phyloP scores from a whole-genome alignment of 805 yeast species.

The Yamadazyma sp. region DNA sequence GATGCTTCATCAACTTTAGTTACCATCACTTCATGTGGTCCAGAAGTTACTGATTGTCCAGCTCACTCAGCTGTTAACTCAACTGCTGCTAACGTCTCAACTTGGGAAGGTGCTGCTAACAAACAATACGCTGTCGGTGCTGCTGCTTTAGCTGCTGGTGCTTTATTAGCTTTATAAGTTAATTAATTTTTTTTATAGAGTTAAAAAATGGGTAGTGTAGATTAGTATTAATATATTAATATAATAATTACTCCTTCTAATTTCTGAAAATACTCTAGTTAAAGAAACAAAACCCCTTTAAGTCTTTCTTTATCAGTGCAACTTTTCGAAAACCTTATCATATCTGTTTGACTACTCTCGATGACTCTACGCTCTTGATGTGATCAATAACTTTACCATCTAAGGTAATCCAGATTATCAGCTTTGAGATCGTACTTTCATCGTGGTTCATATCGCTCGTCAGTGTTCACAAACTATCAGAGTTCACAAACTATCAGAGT shows the following conservation, averaged over 20 bases:
- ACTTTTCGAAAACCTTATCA: no score
- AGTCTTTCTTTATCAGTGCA: neutral
- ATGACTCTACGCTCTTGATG: no score
- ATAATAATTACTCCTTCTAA: neutral
- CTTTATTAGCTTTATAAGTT: conserved; percentile 17
- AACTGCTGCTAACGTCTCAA: conserved; percentile 18
- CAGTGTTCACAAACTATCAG: no score
- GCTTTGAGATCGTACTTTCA: no score
- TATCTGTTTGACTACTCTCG: no score
- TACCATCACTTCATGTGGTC: conserved; percentile 41
- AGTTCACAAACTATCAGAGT: no score
- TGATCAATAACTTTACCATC: no score
- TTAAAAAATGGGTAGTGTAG: conserved; percentile 5
- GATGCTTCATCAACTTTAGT: conserved; percentile 33
- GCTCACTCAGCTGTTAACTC: conserved; percentile 23
- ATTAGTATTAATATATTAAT: conserved; percentile 7
- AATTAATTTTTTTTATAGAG: conserved; percentile 2
- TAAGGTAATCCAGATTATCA: no score
- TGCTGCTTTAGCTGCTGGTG: conserved; percentile 22
- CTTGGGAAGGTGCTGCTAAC: conserved; percentile 20
- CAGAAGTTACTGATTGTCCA: conserved; percentile 44
- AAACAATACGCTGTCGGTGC: conserved; percentile 18
- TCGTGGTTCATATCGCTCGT: no score
- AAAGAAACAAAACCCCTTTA: no score
- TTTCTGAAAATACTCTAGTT: neutral